Conservation (phyloP, 2,329 filamentous ascomycete genomes). For the Incumbomyces lentus region DNA sequence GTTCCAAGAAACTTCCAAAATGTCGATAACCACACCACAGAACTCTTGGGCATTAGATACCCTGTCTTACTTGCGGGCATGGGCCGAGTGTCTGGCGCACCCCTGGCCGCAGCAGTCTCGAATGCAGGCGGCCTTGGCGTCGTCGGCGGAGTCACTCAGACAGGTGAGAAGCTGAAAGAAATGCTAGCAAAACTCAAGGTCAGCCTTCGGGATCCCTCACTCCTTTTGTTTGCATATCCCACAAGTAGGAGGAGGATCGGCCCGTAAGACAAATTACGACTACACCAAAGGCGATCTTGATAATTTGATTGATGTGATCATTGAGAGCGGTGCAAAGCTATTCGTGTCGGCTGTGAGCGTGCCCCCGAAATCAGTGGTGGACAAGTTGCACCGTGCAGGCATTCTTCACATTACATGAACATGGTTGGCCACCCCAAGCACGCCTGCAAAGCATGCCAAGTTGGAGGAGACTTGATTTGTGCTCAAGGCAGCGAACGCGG, state of each 20-base stretch:
- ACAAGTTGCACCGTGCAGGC: constrained; percentile 58
- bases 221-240: constrained; percentile 77
- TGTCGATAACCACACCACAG: constrained; percentile 19
- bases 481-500: constrained; percentile 34
- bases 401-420: constrained; percentile 78
- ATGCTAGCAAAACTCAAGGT: constrained; percentile 42
- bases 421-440: constrained; percentile 83
- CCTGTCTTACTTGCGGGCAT: constrained; percentile 21
- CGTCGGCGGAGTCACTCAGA: constrained; percentile 21
- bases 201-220: constrained; percentile 47
- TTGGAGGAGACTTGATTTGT: constrained; percentile 64
- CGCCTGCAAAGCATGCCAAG: constrained; percentile 65
- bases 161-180: constrained; percentile 65
- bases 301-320: constrained; percentile 67
- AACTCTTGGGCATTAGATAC: constrained; percentile 19
- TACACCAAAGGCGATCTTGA: constrained; percentile 73
- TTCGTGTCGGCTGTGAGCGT: constrained; percentile 76
- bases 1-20: constrained; percentile 2
- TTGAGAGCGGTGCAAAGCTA: constrained; percentile 61
- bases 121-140: constrained; percentile 22
- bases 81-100: constrained; percentile 17
- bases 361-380: constrained; percentile 57
- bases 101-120: constrained; percentile 20
- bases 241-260: constrained; percentile 64
- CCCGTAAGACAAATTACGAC: constrained; percentile 70